phyloP scores from a whole-genome alignment of 139 green algal species.

The Pseudopediastrum boryanum region DNA sequence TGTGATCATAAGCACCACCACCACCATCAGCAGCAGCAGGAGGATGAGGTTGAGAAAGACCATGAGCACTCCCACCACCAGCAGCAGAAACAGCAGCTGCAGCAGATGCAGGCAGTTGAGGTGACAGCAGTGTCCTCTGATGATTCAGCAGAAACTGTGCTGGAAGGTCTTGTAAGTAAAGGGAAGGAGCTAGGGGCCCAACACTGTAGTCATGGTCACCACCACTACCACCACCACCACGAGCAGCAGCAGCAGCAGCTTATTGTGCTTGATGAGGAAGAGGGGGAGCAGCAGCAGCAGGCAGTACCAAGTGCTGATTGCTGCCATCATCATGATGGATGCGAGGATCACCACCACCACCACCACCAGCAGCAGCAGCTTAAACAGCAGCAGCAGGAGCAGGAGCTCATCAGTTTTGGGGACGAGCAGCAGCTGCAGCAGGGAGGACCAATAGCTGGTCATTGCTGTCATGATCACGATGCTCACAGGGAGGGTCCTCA shows the following conservation, averaged over 20 bases:
- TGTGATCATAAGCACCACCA: background rate
- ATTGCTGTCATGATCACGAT: too few species aligned
- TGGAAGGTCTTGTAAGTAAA: too few species aligned
- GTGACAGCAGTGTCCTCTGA: too few species aligned
- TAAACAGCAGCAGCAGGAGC: background rate
- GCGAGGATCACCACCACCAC: background rate
- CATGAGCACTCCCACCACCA: too few species aligned
- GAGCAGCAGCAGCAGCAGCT: background rate
- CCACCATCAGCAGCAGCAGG: background rate
- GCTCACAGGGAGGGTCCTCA: background rate
- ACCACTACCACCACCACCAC: background rate
- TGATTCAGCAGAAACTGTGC: too few species aligned
- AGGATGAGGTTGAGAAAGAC: too few species aligned
- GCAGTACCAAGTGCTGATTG: too few species aligned
- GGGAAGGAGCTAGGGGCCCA: too few species aligned
- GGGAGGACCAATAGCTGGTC: too few species aligned
- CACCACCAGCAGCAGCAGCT: too few species aligned
- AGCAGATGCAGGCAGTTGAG: too few species aligned
- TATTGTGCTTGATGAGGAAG: background rate
- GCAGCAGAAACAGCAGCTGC: background rate
- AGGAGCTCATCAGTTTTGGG: background rate
- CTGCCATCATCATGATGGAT: background rate
- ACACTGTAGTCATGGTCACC: too few species aligned
- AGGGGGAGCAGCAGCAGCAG: conserved; percentile 17
- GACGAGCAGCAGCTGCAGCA: background rate